A percentile compares a stretch with the other conserved stretches of the same genome.
Conservation (phyloP, 2,329 filamentous ascomycete species). For the Paecilomyces variotii region DNA sequence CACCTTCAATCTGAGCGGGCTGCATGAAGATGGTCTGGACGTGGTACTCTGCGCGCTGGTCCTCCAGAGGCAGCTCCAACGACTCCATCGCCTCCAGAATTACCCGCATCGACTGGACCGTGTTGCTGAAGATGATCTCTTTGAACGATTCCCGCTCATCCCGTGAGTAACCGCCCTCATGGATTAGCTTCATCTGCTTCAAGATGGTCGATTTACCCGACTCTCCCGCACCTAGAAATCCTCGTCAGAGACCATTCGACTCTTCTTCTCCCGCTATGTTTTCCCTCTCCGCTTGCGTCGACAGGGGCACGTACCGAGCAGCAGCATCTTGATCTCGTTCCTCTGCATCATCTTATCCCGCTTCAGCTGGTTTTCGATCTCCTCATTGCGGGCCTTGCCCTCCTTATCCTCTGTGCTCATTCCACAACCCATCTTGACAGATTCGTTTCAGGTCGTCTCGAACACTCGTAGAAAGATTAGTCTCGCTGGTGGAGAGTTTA, state of each 20-base stretch:
- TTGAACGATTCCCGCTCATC: constrained; percentile 68
- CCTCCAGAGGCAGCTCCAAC: constrained; percentile 72
- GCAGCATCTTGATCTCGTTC: constrained; percentile 99
- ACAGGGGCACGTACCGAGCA: constrained; percentile 65
- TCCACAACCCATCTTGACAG: constrained; percentile 91
- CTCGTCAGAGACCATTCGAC: not conserved
- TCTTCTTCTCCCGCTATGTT: too few relatives aligned
- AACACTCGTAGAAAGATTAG: not conserved
- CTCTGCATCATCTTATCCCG: constrained; percentile 95
- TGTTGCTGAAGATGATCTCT: constrained; percentile 66
- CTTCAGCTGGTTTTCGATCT: constrained; percentile 97
- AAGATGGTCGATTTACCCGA: constrained; percentile 91
- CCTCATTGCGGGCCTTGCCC: constrained; percentile 95
- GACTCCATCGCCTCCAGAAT: constrained; percentile 63
- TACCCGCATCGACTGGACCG: constrained; percentile 62
- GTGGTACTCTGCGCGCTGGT: constrained; percentile 90
- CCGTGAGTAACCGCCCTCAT: constrained; percentile 96
- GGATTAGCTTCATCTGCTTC: constrained; percentile 98
- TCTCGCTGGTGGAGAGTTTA: not conserved
- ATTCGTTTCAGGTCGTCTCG: constrained; percentile 7
- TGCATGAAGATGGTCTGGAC: constrained; percentile 99
- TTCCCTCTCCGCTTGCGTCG: not conserved
- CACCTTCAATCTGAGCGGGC: constrained; percentile 90
- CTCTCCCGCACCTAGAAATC: constrained; percentile 77
- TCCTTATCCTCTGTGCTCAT: constrained; percentile 99